These are phyloP conservation scores for Plasmodium knowlesi DNA, from an alignment of 169 alveolate genomes.

Conservation along the genomic window DNA sequence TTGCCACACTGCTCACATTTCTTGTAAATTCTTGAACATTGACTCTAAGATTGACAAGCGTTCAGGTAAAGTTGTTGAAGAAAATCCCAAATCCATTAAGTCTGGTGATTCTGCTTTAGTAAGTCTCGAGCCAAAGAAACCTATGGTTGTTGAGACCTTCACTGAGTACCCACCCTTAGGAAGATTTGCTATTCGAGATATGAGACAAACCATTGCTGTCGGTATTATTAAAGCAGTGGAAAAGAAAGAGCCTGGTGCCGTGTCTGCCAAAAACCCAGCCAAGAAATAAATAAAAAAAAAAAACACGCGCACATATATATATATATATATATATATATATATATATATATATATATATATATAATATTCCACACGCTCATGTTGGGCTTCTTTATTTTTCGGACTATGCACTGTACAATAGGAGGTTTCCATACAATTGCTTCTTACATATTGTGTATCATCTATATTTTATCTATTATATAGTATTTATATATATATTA, in stretches of 20 bases:
- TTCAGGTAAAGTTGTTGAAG: slow-evolving; percentile 96
- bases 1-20: slow-evolving; percentile 98
- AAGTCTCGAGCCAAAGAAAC: slow-evolving; percentile 95
- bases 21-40: slow-evolving; percentile 96
- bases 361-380: neutral
- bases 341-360: too few species aligned
- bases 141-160: slow-evolving; percentile 97
- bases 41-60: slow-evolving; percentile 96
- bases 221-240: slow-evolving; percentile 97
- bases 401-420: neutral
- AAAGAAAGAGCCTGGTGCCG: slow-evolving; percentile 95
- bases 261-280: slow-evolving; percentile 82
- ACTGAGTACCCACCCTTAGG: slow-evolving; percentile 98
- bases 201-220: slow-evolving; percentile 99
- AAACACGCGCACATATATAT: too few species aligned
- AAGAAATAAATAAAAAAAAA: slow-evolving; percentile 5
- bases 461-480: neutral
- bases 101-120: slow-evolving; percentile 98
- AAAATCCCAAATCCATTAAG: slow-evolving; percentile 95
- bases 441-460: neutral
- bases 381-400: neutral
- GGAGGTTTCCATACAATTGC: neutral
- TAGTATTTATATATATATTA: slow-evolving; percentile 2
- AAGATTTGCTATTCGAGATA: slow-evolving; percentile 98
- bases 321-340: too few species aligned